Evolutionary conservation across 2,329 filamentous ascomycete genomes (phyloP).

Genomic region (Penicillium sp.): DNA sequence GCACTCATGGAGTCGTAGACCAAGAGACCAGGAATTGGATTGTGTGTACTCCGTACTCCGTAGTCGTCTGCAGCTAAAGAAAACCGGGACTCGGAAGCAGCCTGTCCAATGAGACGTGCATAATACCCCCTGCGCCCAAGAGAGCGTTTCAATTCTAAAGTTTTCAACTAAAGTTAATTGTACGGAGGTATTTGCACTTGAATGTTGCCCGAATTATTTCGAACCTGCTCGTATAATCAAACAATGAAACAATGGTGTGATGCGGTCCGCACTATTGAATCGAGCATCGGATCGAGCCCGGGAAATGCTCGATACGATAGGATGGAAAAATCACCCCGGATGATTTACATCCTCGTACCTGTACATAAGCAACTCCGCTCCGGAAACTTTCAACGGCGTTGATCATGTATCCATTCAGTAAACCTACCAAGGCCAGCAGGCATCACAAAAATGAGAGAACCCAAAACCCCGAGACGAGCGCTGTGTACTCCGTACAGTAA

Average conservation of each 20-base stretch:
- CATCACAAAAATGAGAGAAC: neutral
- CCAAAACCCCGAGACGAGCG: neutral
- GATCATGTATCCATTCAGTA: constrained; percentile 5
- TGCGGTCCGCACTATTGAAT: neutral
- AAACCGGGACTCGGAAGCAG: neutral
- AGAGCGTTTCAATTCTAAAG: neutral
- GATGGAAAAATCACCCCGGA: neutral
- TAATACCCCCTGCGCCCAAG: neutral
- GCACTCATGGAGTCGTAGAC: neutral
- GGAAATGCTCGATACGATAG: neutral
- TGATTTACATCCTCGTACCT: neutral
- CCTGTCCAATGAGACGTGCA: constrained; percentile 1
- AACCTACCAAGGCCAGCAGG: neutral
- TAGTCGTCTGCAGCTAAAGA: neutral
- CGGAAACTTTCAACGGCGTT: constrained; percentile 16
- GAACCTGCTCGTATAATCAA: too few species aligned
- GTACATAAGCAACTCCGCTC: constrained; percentile 2
- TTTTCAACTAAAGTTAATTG: neutral
- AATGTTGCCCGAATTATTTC: neutral
- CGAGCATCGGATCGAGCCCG: neutral
- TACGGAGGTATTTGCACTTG: neutral
- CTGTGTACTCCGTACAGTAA: too few species aligned
- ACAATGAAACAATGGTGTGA: constrained; percentile 1
- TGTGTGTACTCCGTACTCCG: neutral
- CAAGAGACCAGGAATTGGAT: neutral